Conservation (phyloP, 1,284 basidiomycete species). For the Anthracocystis panici-leucophaei region DNA sequence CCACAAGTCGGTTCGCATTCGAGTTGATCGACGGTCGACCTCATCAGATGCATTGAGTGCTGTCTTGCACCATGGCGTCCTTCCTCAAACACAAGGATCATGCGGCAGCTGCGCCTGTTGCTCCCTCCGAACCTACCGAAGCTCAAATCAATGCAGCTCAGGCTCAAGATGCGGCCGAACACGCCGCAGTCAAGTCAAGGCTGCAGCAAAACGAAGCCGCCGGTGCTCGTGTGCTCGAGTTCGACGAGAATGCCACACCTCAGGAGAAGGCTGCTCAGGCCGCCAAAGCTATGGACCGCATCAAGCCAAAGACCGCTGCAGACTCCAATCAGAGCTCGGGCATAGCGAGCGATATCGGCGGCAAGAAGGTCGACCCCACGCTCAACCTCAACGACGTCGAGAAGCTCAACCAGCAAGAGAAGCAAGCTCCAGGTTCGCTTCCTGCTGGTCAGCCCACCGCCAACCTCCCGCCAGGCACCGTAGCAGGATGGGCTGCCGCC, state of each 20-base stretch:
- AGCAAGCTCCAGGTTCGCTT: conserved; percentile 53
- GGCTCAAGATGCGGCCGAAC: conserved; percentile 46
- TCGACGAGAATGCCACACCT: conserved; percentile 64
- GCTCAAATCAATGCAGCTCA: conserved; percentile 44
- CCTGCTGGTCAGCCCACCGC: conserved; percentile 52
- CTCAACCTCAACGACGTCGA: conserved; percentile 61
- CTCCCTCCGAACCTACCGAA: conserved; percentile 16
- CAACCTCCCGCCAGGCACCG: conserved; percentile 52
- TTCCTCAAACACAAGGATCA: conserved; percentile 46
- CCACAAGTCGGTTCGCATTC: background rate
- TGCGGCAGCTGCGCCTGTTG: conserved; percentile 15
- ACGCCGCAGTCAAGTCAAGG: conserved; percentile 33
- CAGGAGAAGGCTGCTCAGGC: conserved; percentile 63
- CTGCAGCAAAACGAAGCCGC: conserved; percentile 50
- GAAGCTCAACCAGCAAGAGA: conserved; percentile 53
- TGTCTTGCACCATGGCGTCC: conserved; percentile 21
- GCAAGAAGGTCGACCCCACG: conserved; percentile 58
- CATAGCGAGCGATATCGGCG: conserved; percentile 58
- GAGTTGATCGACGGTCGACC: background rate
- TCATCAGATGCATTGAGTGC: conserved; percentile 13
- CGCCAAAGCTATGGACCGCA: conserved; percentile 42
- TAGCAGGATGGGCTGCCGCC: conserved; percentile 61
- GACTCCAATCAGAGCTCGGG: conserved; percentile 30
- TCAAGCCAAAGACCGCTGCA: conserved; percentile 52
- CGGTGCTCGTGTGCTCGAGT: conserved; percentile 60